Base-by-base conservation (phyloP, 257 asterid species). In the Petunia axillaris region DNA sequence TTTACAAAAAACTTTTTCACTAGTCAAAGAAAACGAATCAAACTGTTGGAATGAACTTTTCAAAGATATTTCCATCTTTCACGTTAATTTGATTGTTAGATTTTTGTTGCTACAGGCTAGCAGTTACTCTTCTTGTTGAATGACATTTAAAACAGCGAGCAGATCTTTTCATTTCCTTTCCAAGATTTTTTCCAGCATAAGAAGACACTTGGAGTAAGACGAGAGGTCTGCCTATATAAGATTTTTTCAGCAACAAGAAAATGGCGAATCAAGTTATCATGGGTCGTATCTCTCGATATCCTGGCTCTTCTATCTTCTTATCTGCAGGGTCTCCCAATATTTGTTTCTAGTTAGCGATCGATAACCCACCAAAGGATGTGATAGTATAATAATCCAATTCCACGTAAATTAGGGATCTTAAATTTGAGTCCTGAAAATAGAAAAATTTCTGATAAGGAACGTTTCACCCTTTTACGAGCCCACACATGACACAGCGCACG, bases 121-220 rank as follows among this genome's bases (percentile, higher is more conserved):
- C 76, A 71, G 58, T 71, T 25, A 46, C 39, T 25, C 59, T 46
- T 70, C 35, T 70, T 70, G 40, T 10, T 70, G 57, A 48, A 48
- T 48, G 41, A 71, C 35, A 71, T 50, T 71, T 25, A 10, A 46
- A 35, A 9, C 2, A 2, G 9, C 1, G 11, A 41, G 6, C 8
- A 70, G 3, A 46, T 46, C 7, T 71, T 48, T 46, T 35, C 77
- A 44, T 44, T 44, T 68, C 4, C 11, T 71, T 35, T 10, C 0
- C 2, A 10, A 71, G 25, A 10, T 25, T 5, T 48, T 68, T 71
- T 35, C 8, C 3, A 7, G 35, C n/a, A 39, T 16, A n/a, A 1
- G 2, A 46, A 70, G 25, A 48, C 77, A 70, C 25, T 10, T 11
- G 77, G 41, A 71, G 35, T 4, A 35, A 70, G 11, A 48, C 11